Conservation (phyloP, 805 yeast genomes). For the Ogataea degrootiae region DNA sequence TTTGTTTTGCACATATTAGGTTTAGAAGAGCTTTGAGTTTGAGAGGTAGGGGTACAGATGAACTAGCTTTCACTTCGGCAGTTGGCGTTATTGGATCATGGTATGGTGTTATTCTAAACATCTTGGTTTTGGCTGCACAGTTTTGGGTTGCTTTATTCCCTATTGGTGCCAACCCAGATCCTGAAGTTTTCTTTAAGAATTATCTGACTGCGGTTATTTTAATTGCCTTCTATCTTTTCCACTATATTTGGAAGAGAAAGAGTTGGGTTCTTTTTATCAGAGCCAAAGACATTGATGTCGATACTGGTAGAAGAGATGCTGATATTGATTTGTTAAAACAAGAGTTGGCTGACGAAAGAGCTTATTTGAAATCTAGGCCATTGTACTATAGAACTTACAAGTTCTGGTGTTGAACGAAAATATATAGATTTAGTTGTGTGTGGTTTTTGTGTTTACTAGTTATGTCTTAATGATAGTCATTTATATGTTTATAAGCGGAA, state of each 20-base stretch:
- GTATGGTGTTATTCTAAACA: constrained; percentile 52
- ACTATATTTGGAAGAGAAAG: constrained; percentile 31
- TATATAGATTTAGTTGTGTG: neutral
- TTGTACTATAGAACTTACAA: constrained; percentile 42
- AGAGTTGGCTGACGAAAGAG: constrained; percentile 54
- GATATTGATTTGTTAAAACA: constrained; percentile 51
- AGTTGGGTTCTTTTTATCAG: constrained; percentile 43
- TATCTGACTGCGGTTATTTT: constrained; percentile 63
- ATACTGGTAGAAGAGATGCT: constrained; percentile 55
- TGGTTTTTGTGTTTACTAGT: too few species aligned
- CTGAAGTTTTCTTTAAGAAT: constrained; percentile 53
- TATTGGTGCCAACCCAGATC: constrained; percentile 44
- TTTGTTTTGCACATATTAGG: constrained; percentile 60
- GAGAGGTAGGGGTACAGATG: constrained; percentile 63
- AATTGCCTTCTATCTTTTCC: constrained; percentile 38
- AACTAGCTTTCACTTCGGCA: constrained; percentile 61
- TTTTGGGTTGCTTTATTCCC: constrained; percentile 82
- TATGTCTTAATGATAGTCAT: too few species aligned
- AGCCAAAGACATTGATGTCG: constrained; percentile 49
- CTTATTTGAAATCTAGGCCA: constrained; percentile 39
- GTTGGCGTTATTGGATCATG: constrained; percentile 63
- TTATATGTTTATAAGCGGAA: too few species aligned
- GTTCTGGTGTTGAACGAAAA: constrained; percentile 44
- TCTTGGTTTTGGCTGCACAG: constrained; percentile 62
- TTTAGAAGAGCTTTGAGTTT: constrained; percentile 60